These are phyloP conservation scores for Sergeia podlipaevii DNA, from an alignment of 208 protist genomes.

Conservation along the genomic window DNA sequence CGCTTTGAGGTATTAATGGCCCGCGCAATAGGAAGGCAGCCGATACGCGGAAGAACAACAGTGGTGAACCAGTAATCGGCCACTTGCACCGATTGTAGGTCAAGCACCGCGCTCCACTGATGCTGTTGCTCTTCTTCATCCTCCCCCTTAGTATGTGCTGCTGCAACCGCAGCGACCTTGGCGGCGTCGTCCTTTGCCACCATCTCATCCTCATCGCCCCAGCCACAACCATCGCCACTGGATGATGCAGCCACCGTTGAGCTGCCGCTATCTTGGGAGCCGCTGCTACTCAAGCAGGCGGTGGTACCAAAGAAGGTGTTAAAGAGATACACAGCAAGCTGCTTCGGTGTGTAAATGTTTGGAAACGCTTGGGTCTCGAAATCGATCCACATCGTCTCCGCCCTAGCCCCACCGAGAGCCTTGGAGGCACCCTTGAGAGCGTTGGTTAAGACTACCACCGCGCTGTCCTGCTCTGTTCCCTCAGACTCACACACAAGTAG, in stretches of 20 bases:
- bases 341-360: slow-evolving; percentile 19
- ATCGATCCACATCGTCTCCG: slow-evolving; percentile 77
- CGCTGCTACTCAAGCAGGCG: neutral
- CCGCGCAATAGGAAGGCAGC: slow-evolving; percentile 54
- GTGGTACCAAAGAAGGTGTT: slow-evolving; percentile 53
- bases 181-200: neutral
- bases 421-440: slow-evolving; percentile 63
- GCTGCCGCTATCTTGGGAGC: neutral
- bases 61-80: slow-evolving; percentile 79
- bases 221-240: neutral
- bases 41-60: slow-evolving; percentile 44
- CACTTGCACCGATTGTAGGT: slow-evolving; percentile 39
- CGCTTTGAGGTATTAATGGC: slow-evolving; percentile 61
- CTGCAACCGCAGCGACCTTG: neutral
- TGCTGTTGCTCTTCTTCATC: slow-evolving; percentile 3
- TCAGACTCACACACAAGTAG: slow-evolving; percentile 62
- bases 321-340: slow-evolving; percentile 68
- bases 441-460: slow-evolving; percentile 61
- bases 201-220: neutral
- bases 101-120: slow-evolving; percentile 16
- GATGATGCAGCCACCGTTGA: neutral
- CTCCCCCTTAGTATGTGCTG: neutral
- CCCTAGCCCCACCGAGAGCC: slow-evolving; percentile 51
- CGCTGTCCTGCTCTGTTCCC: slow-evolving; percentile 31
- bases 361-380: slow-evolving; percentile 70